Conservation (phyloP, 2,329 filamentous ascomycete species). For the Sclerotinia trifoliorum region DNA sequence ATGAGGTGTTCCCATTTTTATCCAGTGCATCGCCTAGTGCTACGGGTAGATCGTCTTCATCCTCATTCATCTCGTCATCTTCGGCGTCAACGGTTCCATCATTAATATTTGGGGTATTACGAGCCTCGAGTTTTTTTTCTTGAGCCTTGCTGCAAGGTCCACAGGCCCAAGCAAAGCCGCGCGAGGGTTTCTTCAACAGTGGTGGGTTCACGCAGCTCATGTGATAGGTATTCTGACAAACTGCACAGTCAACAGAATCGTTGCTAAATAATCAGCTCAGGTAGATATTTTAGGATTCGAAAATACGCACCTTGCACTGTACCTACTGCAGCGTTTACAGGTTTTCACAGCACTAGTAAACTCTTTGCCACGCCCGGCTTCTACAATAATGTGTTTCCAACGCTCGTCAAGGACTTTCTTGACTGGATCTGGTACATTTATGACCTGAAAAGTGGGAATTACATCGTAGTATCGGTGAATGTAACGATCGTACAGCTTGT, state of each 20-base stretch:
- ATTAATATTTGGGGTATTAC: slow-evolving; percentile 74
- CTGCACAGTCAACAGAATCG: slow-evolving; percentile 95
- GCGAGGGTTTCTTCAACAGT: slow-evolving; percentile 89
- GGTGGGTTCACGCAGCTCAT: slow-evolving; percentile 97
- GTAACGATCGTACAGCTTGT: slow-evolving; percentile 96
- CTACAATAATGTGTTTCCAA: slow-evolving; percentile 95
- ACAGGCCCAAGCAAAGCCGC: slow-evolving; percentile 97
- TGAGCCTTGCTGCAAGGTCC: slow-evolving; percentile 94
- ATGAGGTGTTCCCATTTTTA: slow-evolving; percentile 58
- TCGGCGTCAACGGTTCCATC: slow-evolving; percentile 65
- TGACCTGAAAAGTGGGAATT: slow-evolving; percentile 85
- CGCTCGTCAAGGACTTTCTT: slow-evolving; percentile 94
- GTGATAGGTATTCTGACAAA: slow-evolving; percentile 93
- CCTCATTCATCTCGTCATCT: slow-evolving; percentile 61
- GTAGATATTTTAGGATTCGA: neutral
- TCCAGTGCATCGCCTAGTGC: slow-evolving; percentile 50
- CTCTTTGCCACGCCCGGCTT: slow-evolving; percentile 91
- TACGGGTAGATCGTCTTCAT: slow-evolving; percentile 68
- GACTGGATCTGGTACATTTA: slow-evolving; percentile 93
- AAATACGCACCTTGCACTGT: slow-evolving; percentile 80
- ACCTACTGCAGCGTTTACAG: slow-evolving; percentile 88
- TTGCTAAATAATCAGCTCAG: slow-evolving; percentile 53
- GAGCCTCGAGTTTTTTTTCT: slow-evolving; percentile 85
- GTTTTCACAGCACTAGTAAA: slow-evolving; percentile 93
- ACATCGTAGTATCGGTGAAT: slow-evolving; percentile 98